These are phyloP conservation scores for Teunomyces lycoperdinae DNA, from an alignment of 805 yeast species.

Conservation along the genomic window DNA sequence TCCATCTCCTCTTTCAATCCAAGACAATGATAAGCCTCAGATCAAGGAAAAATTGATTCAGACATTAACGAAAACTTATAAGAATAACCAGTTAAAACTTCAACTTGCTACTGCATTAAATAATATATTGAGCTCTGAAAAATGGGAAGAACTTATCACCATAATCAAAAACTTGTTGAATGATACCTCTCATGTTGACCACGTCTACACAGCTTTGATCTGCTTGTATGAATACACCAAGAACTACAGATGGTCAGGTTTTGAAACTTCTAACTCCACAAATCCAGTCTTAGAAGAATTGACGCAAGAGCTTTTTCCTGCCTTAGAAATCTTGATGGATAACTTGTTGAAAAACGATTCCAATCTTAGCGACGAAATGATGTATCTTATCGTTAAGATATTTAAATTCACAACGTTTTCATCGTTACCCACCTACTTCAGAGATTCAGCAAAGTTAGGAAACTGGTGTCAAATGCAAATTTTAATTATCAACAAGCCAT, in stretches of 20 bases:
- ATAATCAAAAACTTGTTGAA: slow-evolving; percentile 41
- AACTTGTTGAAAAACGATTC: slow-evolving; percentile 24
- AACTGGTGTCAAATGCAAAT: slow-evolving; percentile 42
- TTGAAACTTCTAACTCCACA: slow-evolving; percentile 40
- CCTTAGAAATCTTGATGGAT: slow-evolving; percentile 30
- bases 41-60: slow-evolving; percentile 38
- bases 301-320: slow-evolving; percentile 34
- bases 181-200: slow-evolving; percentile 35
- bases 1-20: slow-evolving; percentile 22
- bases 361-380: slow-evolving; percentile 28
- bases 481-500: slow-evolving; percentile 37
- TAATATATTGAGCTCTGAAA: slow-evolving; percentile 48
- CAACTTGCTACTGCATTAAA: slow-evolving; percentile 59
- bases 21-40: slow-evolving; percentile 31
- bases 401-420: slow-evolving; percentile 41
- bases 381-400: slow-evolving; percentile 38
- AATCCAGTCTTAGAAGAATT: slow-evolving; percentile 42
- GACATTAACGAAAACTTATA: slow-evolving; percentile 40
- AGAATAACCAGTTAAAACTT: slow-evolving; percentile 43
- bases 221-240: slow-evolving; percentile 41
- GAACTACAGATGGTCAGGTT: slow-evolving; percentile 38
- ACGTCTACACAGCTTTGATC: slow-evolving; percentile 38
- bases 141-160: slow-evolving; percentile 43
- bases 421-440: slow-evolving; percentile 36
- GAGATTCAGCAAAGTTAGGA: slow-evolving; percentile 34